Evolutionary conservation across 106 monocot genomes (phyloP), one percentile per base, ranked within the genome.

Genomic region (Dioscorea zingiberensis): DNA sequence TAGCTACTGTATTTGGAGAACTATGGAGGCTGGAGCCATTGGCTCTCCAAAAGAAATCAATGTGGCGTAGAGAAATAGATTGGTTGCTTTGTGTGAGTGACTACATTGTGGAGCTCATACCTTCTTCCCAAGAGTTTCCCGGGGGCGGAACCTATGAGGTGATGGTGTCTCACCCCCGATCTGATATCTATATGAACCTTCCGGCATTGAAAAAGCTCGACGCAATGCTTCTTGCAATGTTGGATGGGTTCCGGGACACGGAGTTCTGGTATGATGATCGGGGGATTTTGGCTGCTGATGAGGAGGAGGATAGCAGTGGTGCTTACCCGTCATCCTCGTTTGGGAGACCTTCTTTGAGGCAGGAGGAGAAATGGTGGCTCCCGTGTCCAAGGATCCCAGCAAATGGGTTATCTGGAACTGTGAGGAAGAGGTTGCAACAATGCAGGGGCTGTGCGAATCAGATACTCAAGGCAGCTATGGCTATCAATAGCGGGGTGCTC

Each of bases 341-440:
- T 26, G 76, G 80, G 21, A 72, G 78, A 74, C 75, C 77, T 0
- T 86, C 85, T 1, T 56, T 84, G 61, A 77, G 97, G 72, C 86
- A 92, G 73, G 97, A 97, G 45, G 97, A 97, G 64, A 97, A 97
- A 58, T 97, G 97, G 97, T 97, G 97, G 97, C 80, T 97, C 7
- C 97, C 97, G 0, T 89, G 78, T 71, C 97, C 97, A 5, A 25
- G 86, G 14, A 86, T 97, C 28, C 85, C 88, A 1, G 76, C 87
- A 8, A 84, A 79, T 58, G 97, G 92, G 1, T 48, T 92, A 27
- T 83, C 85, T 0, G 88, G 84, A 69, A 83, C 75, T 12, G 55
- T 70, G 3, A 83, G 88, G 77, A 91, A 82, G 62, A 78, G 71
- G 58, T 27, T 97, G 71, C 86, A 97, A 62, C 85, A 92, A 18